Evolutionary conservation across 2,329 filamentous ascomycete species (phyloP), one percentile per base, ranked within the genome.

Genomic region (Alternaria triticimaculans): DNA sequence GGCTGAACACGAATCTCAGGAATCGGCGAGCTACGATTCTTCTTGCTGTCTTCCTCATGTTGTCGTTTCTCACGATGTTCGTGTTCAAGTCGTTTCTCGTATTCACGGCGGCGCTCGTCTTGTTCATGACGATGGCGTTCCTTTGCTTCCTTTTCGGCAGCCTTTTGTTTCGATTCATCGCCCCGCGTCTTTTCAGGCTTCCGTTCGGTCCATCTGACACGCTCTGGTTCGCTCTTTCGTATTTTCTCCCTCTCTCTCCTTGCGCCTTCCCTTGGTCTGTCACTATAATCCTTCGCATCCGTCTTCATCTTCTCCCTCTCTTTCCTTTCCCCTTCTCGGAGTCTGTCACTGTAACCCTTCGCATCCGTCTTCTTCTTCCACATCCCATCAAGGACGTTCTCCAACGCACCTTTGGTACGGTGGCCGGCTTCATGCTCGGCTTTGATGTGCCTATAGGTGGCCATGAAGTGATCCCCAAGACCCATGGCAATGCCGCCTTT

Each of bases 391-490:
- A 70, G 15, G 6, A 41, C 55, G 25, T 70, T 69, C 56, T 74
- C 69, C 9, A 68, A 41, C 15, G 58, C 46, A 0, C 69, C 65
- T 25, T 58, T 72, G 3, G 28, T 43, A 4, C 72, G 61, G 30
- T 61, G 45, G 15, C 71, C 66, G 11, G 61, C 58, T 5, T 72
- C 68, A 25, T 71, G 69, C 43, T 71, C 69, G 4, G 67, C 68
- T 26, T 70, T 68, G 23, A 73, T 67, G 33, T 76, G 72, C 18
- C 61, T 61, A n/a, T 71, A 70, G 3, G 69, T 71, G 2, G 69
- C 67, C 57, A 63, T 64, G 1, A 69, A 41, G 33, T 76, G 71
- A 10, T 66, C 56, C 3, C 61, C 60, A 6, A 76, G 43, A 1
- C 73, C 72, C 11, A 73, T 44, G 3, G 66, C 69, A n/a, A 65